Evolutionary conservation across 257 asterid species (phyloP).

Genomic region (Plantago ovata): DNA sequence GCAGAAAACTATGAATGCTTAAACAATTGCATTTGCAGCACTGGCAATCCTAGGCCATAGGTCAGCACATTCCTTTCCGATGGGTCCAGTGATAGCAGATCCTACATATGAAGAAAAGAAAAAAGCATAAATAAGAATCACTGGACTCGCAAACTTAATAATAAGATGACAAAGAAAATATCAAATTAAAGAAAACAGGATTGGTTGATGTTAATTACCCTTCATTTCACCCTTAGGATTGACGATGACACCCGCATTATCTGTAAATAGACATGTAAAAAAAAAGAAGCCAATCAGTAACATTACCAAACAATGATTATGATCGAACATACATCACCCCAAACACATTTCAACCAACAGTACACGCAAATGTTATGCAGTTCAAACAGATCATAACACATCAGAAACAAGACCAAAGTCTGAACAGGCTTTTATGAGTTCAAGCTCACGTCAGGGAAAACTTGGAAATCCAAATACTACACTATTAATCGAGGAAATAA

Average conservation of each 20-base stretch:
- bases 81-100: conserved; percentile 71
- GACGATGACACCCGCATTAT: conserved; percentile 68
- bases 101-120: conserved; percentile 25
- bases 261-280: conserved; percentile 25
- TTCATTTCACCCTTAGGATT: conserved; percentile 74
- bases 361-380: too few species aligned
- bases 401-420: too few species aligned
- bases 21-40: conserved; percentile 61
- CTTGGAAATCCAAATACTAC: too few species aligned
- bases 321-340: neutral
- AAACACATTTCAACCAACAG: too few species aligned
- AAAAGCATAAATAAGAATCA: neutral
- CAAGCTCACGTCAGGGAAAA: too few species aligned
- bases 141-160: neutral
- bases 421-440: too few species aligned
- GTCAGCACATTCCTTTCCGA: conserved; percentile 75
- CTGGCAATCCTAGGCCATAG: conserved; percentile 73
- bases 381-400: too few species aligned
- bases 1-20: neutral
- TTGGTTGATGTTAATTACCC: conserved; percentile 24
- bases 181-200: neutral
- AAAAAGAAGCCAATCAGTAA: neutral
- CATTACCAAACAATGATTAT: too few species aligned
- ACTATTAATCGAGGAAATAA: too few species aligned
- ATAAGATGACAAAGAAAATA: neutral